phyloP scores from a whole-genome alignment of 1,284 basidiomycete species.

The Apiotrichum laibachii region DNA sequence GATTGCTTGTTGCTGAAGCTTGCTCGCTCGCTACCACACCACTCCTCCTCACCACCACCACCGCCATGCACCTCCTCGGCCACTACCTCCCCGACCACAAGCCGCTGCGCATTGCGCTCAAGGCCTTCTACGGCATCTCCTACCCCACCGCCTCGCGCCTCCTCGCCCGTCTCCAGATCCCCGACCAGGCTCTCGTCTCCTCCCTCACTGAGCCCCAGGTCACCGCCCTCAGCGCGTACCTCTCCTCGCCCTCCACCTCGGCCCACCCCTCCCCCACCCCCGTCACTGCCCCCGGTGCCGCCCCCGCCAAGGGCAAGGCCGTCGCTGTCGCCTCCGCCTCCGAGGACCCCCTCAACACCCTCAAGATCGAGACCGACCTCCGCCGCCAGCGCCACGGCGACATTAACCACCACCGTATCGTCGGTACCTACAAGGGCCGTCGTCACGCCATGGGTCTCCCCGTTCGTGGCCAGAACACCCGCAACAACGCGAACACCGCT shows the following conservation, averaged over 20 bases:
- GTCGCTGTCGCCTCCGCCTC: neutral
- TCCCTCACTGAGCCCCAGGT: slow-evolving; percentile 56
- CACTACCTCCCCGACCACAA: slow-evolving; percentile 54
- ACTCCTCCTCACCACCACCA: neutral
- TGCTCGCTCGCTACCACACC: neutral
- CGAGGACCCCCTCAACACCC: slow-evolving; percentile 50
- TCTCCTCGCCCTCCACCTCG: slow-evolving; percentile 55
- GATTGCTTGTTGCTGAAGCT: too few relatives aligned
- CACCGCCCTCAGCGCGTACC: slow-evolving; percentile 56
- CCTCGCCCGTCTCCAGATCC: slow-evolving; percentile 56
- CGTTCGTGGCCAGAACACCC: slow-evolving; percentile 58
- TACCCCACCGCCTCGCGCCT: slow-evolving; percentile 52
- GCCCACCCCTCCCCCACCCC: slow-evolving; percentile 41
- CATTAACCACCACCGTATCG: slow-evolving; percentile 56
- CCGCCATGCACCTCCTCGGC: slow-evolving; percentile 53
- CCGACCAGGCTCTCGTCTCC: slow-evolving; percentile 50
- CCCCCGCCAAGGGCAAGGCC: slow-evolving; percentile 4
- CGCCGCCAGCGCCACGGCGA: slow-evolving; percentile 53
- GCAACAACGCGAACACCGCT: slow-evolving; percentile 56
- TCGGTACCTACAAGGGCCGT: slow-evolving; percentile 56
- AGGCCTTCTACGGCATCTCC: slow-evolving; percentile 56
- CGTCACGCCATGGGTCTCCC: slow-evolving; percentile 56
- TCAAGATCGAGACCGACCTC: slow-evolving; percentile 58
- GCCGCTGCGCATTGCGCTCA: slow-evolving; percentile 55
- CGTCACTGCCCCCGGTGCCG: slow-evolving; percentile 32